phyloP scores from a whole-genome alignment of 768 basidiomycete species.

The Auricularia auricula-judae region DNA sequence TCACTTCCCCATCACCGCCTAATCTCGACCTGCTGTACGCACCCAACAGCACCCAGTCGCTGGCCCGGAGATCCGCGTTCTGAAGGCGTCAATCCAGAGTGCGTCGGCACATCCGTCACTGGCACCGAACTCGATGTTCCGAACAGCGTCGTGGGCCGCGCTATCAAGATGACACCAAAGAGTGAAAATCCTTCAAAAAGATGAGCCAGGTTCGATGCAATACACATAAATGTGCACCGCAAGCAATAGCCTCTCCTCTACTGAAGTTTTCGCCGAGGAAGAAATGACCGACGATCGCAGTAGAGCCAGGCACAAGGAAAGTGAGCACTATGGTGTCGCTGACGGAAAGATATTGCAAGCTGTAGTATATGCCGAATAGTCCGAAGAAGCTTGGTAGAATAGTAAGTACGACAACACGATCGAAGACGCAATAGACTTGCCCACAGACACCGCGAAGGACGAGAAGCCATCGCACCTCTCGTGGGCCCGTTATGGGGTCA shows the following conservation, averaged over 20 bases:
- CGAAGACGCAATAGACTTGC: conserved; percentile 20
- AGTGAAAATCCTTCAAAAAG: conserved; percentile 19
- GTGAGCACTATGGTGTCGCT: conserved; percentile 70
- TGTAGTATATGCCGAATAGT: conserved; percentile 57
- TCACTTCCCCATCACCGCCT: not conserved
- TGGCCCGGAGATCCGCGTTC: conserved; percentile 18
- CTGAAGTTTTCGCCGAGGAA: conserved; percentile 52
- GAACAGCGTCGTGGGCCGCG: conserved; percentile 67
- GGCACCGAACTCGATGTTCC: conserved; percentile 20
- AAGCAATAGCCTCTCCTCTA: conserved; percentile 43
- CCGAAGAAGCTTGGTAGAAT: conserved; percentile 49
- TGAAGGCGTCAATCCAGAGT: not conserved
- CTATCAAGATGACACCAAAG: conserved; percentile 69
- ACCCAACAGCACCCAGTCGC: conserved; percentile 54
- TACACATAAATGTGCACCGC: conserved; percentile 22
- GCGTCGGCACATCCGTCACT: not conserved
- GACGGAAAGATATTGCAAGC: conserved; percentile 62
- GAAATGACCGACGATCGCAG: conserved; percentile 49
- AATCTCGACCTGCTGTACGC: conserved; percentile 7
- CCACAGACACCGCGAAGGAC: conserved; percentile 52
- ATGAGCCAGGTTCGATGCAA: not conserved
- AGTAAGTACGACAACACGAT: not conserved
- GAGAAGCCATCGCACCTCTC: conserved; percentile 49
- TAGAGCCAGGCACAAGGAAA: conserved; percentile 60
- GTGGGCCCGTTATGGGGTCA: conserved; percentile 59